phyloP scores from a whole-genome alignment of 2,329 filamentous ascomycete species.

The Paracoccidioides brasiliensis region DNA sequence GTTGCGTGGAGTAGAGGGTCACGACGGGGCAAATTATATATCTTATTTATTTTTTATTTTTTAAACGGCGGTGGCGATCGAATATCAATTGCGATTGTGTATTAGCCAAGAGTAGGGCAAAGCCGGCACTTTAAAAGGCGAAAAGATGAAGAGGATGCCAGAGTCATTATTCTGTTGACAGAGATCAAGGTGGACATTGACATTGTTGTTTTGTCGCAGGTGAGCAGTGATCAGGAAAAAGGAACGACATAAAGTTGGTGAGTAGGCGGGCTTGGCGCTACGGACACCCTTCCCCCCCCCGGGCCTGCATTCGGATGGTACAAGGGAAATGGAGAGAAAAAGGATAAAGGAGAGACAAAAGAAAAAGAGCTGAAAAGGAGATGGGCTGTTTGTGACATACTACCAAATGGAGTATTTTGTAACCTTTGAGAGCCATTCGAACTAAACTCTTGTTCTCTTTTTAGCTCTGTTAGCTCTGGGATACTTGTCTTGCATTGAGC shows the following conservation, averaged over 20 bases:
- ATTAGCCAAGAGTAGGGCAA: neutral
- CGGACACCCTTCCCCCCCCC: neutral
- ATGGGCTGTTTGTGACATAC: too few species aligned
- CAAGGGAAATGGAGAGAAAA: too few species aligned
- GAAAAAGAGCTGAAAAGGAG: neutral
- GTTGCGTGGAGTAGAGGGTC: neutral
- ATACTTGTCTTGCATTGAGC: too few species aligned
- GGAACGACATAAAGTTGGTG: neutral
- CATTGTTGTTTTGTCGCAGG: neutral
- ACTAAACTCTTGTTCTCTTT: too few species aligned
- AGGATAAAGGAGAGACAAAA: too few species aligned
- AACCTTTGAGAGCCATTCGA: too few species aligned
- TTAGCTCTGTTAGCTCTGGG: too few species aligned
- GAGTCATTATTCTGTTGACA: neutral
- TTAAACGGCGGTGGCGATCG: neutral
- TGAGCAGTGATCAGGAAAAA: constrained; percentile 3
- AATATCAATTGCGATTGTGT: neutral
- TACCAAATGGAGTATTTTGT: too few species aligned
- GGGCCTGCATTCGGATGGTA: too few species aligned
- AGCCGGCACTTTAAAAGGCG: neutral
- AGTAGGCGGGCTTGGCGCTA: neutral
- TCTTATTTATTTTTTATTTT: too few species aligned
- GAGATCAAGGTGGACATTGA: neutral
- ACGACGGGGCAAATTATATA: too few species aligned
- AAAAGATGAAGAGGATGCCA: neutral